These are phyloP conservation scores for Neurospora crassa DNA, from an alignment of 2,329 filamentous ascomycete genomes.

Conservation along the genomic window DNA sequence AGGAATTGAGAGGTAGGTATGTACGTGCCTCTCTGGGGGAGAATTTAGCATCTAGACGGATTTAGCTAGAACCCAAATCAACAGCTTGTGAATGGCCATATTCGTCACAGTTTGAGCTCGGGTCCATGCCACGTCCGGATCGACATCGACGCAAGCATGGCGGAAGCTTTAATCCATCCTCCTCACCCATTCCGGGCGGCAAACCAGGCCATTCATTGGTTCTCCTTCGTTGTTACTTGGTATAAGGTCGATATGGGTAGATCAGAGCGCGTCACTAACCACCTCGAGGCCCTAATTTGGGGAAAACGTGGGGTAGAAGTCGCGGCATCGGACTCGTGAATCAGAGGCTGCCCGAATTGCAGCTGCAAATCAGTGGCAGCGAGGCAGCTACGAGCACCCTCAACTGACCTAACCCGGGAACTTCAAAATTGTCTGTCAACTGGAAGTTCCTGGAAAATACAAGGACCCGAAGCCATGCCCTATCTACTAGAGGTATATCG, in stretches of 20 bases:
- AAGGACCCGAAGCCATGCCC: neutral
- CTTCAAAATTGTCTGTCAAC: neutral
- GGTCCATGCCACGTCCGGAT: neutral
- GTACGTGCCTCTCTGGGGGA: neutral
- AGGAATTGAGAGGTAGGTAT: neutral
- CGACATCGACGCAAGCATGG: neutral
- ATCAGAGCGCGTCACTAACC: neutral
- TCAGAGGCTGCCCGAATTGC: neutral
- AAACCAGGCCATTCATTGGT: neutral
- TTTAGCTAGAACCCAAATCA: neutral
- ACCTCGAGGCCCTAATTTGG: neutral
- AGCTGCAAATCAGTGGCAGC: neutral
- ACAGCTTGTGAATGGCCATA: neutral
- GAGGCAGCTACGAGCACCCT: neutral
- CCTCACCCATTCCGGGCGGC: neutral
- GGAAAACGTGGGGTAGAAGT: neutral
- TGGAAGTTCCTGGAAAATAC: neutral
- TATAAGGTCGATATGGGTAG: neutral
- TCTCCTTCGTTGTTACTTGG: neutral
- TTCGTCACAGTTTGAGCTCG: neutral
- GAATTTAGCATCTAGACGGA: neutral
- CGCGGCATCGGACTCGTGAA: neutral
- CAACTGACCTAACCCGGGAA: neutral
- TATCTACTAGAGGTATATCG: neutral
- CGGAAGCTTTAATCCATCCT: neutral